Evolutionary conservation across 352 stramenopile genomes (phyloP), one percentile per base, ranked within the genome.

Genomic region (Pythium volutum): DNA sequence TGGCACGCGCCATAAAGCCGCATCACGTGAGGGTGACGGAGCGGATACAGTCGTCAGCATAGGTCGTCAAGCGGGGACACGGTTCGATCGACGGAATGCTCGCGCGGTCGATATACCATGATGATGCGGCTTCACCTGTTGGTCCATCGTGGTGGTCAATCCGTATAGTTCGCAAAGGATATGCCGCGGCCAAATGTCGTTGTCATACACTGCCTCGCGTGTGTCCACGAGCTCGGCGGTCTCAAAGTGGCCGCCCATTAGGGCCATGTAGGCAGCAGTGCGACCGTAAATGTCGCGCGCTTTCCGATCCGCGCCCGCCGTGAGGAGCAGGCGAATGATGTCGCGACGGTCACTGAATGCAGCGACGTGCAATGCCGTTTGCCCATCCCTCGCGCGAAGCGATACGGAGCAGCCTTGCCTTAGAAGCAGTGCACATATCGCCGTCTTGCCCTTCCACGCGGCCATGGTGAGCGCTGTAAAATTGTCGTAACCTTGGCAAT

Each of bases 1-100:
- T 63, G 56, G 25, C 48, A 65, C 16, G 58, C 58, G 9, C 58
- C 58, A 15, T 54, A 59, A 1, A 65, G 31, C 22, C 36, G 53
- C 9, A 59, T 16, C 9, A 65, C 39, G 20, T 65, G 58, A 0
- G 58, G 58, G 22, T 65, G 58, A 8, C 39, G 29, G 11, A 59
- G 39, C 2, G 36, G 48, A 20, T 52, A 31, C 18, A 36, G 22
- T 27, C n/a, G n/a, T n/a, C 18, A n/a, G 16, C 16, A 4, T 4
- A 4, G 4, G 29, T 42, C n/a, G 27, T 26, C 11, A 52, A 29
- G 9, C 4, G 26, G n/a, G 26, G 8, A n/a, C 22, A 27, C 23
- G 4, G 22, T 48, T 52, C 26, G 8, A 52, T 26, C 9, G 29
- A n/a, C 2, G 16, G 11, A 23, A 61, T 53, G n/a, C 41, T 50